These are phyloP conservation scores for Annona squamosa DNA, from an alignment of 164 flowering plant genomes.

Conservation along the genomic window DNA sequence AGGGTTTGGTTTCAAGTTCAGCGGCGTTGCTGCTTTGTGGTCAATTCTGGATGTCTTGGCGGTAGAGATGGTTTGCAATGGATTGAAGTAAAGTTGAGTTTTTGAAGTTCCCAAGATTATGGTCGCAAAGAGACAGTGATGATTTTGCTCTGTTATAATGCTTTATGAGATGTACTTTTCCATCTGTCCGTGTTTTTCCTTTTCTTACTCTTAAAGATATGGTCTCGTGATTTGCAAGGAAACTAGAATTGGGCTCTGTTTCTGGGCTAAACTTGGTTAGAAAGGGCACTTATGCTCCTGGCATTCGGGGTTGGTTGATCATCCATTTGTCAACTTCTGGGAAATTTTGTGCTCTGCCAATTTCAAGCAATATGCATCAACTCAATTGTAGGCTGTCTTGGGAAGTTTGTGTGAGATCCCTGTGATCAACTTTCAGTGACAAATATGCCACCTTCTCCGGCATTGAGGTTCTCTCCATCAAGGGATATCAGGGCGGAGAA, in stretches of 20 bases:
- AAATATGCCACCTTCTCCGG: slow-evolving; percentile 83
- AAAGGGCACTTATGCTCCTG: neutral
- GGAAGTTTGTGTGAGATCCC: slow-evolving; percentile 6
- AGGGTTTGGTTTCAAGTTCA: neutral
- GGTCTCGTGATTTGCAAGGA: neutral
- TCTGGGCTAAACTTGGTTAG: neutral
- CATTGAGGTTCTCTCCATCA: slow-evolving; percentile 58
- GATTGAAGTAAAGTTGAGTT: neutral
- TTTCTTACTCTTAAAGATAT: neutral
- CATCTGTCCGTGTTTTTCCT: neutral
- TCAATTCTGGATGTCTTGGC: neutral
- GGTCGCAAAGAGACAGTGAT: neutral
- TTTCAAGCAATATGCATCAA: neutral
- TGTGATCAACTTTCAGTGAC: slow-evolving; percentile 10
- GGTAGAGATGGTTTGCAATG: neutral
- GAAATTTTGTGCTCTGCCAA: neutral
- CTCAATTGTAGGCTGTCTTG: neutral
- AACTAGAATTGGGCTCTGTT: neutral
- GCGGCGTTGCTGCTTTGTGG: neutral
- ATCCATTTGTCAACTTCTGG: neutral
- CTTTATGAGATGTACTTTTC: neutral
- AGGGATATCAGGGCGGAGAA: slow-evolving; percentile 42
- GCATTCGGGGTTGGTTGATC: neutral
- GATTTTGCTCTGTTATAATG: neutral
- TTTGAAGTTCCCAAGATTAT: neutral